A percentile compares a stretch with the other conserved stretches of the same genome.
Conservation (phyloP, 2,329 filamentous ascomycete genomes). For the Alternaria sp. region DNA sequence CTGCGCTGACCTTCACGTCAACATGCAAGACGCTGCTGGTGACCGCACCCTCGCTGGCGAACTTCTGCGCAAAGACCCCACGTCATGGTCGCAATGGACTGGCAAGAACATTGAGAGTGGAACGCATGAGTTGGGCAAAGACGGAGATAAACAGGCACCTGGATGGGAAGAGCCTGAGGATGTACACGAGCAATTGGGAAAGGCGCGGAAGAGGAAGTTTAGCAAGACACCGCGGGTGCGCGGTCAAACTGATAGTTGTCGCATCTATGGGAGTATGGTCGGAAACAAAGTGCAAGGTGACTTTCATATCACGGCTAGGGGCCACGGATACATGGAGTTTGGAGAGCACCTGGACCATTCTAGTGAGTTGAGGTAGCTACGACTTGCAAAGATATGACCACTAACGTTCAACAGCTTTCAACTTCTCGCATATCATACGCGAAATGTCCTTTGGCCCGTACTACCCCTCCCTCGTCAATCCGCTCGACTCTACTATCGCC, state of each 20-base stretch:
- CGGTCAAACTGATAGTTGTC: constrained; percentile 74
- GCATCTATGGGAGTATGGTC: constrained; percentile 87
- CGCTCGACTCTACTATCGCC: constrained; percentile 89
- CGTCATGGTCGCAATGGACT: constrained; percentile 82
- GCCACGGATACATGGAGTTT: constrained; percentile 89
- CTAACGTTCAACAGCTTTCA: constrained; percentile 72
- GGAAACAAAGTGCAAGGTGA: constrained; percentile 98
- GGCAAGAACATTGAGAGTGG: constrained; percentile 69
- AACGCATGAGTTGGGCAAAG: constrained; percentile 56
- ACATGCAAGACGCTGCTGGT: constrained; percentile 94
- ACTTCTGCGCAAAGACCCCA: constrained; percentile 76
- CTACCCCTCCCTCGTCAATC: constrained; percentile 92
- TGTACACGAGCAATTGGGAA: constrained; percentile 86
- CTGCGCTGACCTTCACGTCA: constrained; percentile 89
- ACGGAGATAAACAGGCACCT: constrained; percentile 41
- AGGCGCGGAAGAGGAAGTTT: constrained; percentile 72
- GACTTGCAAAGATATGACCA: neutral
- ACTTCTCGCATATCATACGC: constrained; percentile 96
- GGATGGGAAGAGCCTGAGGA: constrained; percentile 75
- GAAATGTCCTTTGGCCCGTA: constrained; percentile 98
- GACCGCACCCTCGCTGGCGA: constrained; percentile 87
- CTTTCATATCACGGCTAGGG: constrained; percentile 95
- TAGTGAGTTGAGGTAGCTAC: constrained; percentile 62
- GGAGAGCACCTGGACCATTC: constrained; percentile 82
- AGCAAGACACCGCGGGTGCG: constrained; percentile 75